Percentiles rank a stretch among this genome's conserved stretches.
phyloP scores from a whole-genome alignment of 257 asterid species.

The Fraxinus americana region DNA sequence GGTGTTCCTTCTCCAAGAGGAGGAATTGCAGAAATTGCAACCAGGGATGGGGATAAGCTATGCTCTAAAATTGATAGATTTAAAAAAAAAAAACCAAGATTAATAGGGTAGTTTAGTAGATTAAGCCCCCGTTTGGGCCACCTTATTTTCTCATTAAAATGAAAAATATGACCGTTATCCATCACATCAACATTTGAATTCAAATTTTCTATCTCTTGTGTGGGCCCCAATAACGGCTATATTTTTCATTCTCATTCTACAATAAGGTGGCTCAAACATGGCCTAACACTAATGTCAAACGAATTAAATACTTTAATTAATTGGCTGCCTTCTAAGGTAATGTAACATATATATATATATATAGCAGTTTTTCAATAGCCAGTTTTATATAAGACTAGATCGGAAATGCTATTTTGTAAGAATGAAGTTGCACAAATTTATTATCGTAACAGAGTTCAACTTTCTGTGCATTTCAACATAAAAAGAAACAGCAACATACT shows the following conservation, averaged over 20 bases:
- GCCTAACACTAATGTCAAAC: neutral
- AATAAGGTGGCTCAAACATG: too few relatives aligned
- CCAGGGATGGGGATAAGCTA: conserved; percentile 29
- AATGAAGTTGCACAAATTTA: neutral
- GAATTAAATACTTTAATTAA: conserved; percentile 1
- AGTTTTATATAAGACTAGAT: neutral
- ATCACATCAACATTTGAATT: too few relatives aligned
- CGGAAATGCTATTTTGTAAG: neutral
- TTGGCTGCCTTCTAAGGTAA: neutral
- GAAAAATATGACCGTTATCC: too few relatives aligned
- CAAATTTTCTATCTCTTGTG: too few relatives aligned
- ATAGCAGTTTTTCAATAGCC: neutral
- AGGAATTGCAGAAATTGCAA: conserved; percentile 37
- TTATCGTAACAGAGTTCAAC: neutral
- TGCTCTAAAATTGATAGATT: conserved; percentile 27
- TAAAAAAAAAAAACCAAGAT: neutral
- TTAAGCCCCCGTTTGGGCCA: too few relatives aligned
- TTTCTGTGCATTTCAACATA: too few relatives aligned
- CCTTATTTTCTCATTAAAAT: too few relatives aligned
- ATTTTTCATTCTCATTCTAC: too few relatives aligned
- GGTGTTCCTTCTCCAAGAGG: conserved; percentile 38
- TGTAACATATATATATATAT: neutral
- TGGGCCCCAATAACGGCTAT: too few relatives aligned
- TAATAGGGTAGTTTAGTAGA: neutral
- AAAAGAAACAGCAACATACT: neutral